These are phyloP conservation scores for Angophora floribunda DNA, from an alignment of 345 rosid genomes.

Conservation along the genomic window DNA sequence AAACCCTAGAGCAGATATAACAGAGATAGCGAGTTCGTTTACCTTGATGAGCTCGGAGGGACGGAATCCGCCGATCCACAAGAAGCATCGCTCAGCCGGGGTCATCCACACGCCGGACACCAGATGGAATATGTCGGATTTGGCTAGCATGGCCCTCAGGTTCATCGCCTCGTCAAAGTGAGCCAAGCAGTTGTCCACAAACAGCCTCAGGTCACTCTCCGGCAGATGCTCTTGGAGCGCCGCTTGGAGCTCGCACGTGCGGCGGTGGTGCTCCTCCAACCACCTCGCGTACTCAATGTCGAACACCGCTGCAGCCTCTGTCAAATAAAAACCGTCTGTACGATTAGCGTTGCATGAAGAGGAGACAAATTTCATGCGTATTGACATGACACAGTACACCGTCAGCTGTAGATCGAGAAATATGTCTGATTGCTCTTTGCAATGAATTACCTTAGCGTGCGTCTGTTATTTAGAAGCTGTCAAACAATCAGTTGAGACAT, in stretches of 20 bases:
- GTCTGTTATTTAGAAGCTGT: background rate
- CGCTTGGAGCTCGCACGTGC: constrained; percentile 22
- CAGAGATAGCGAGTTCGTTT: background rate
- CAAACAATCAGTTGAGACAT: background rate
- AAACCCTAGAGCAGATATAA: background rate
- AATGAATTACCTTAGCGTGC: background rate
- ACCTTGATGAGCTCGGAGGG: constrained; percentile 49
- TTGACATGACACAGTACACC: background rate
- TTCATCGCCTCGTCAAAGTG: constrained; percentile 21
- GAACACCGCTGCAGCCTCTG: constrained; percentile 19
- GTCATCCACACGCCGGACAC: constrained; percentile 47
- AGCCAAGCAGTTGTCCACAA: constrained; percentile 24
- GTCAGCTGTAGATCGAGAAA: background rate
- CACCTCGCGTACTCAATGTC: constrained; percentile 35
- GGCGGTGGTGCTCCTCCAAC: constrained; percentile 38
- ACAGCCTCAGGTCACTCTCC: constrained; percentile 25
- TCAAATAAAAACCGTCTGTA: background rate
- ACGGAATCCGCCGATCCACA: constrained; percentile 49
- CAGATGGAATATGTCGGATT: constrained; percentile 30
- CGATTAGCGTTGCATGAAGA: background rate
- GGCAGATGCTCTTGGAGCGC: constrained; percentile 25
- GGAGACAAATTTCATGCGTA: background rate
- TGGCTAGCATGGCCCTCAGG: constrained; percentile 24
- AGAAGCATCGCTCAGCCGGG: constrained; percentile 37
- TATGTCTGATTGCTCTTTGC: background rate